Percentiles rank a stretch among this genome's conserved stretches.
Conservation (phyloP, 352 stramenopile species). For the Elongisporangium prolatum region DNA sequence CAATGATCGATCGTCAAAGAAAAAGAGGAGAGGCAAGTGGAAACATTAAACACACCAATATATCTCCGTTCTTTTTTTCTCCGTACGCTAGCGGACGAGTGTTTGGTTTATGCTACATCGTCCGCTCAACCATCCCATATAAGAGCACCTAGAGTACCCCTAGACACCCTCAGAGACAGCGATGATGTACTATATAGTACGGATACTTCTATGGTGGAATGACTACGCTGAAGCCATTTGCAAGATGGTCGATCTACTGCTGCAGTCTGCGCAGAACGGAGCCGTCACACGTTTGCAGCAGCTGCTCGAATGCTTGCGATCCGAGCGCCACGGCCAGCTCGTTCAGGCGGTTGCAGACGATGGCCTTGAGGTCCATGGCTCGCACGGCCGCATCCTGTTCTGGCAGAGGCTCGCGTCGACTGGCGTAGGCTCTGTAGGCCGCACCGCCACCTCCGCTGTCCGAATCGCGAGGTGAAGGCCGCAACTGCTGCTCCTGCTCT, state of each 20-base stretch:
- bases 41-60: too few relatives aligned
- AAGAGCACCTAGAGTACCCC: too few relatives aligned
- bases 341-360: conserved; percentile 34
- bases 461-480: conserved; percentile 6
- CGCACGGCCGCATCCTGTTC: conserved; percentile 35
- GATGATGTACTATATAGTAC: neutral
- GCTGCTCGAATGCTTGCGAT: conserved; percentile 31
- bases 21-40: too few relatives aligned
- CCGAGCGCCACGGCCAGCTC: conserved; percentile 39
- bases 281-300: conserved; percentile 54
- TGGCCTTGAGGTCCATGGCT: conserved; percentile 35
- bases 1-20: too few relatives aligned
- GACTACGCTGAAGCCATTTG: neutral
- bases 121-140: too few relatives aligned
- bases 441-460: conserved; percentile 13
- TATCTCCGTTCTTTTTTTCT: too few relatives aligned
- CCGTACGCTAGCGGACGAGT: too few relatives aligned
- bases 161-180: too few relatives aligned
- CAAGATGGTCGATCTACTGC: conserved; percentile 16
- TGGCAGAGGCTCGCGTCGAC: conserved; percentile 15
- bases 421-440: conserved; percentile 46
- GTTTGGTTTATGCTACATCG: too few relatives aligned
- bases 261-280: conserved; percentile 57
- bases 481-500: conserved; percentile 24
- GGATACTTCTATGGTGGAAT: neutral